Evolutionary conservation across 139 green algal species (phyloP), one percentile per base, ranked within the genome.

Genomic region (Volvox africanus): DNA sequence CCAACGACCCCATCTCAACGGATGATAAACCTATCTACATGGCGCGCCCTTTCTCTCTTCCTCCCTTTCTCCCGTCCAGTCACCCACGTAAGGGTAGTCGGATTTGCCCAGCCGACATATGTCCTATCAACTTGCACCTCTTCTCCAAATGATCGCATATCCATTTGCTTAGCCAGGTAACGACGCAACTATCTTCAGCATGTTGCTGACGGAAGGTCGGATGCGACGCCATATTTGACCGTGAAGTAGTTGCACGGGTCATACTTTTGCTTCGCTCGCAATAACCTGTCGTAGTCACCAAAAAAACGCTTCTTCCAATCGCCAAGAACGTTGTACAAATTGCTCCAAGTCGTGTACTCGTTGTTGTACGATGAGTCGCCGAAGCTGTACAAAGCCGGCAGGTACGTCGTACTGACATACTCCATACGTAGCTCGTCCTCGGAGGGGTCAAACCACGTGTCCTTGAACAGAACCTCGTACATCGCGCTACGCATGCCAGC

Each of bases 171-270:
- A 55, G 9, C 9, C 44, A 55, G 44, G 9, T 55, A 55, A 14
- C 44, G 44, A 55, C 44, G 44, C 44, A 55, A 55, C 44, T 55
- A 55, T 55, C 9, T 55, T 55, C 44, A 81, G 80, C 80, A 86
- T 17, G 80, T 84, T 1, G 36, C 78, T 1, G 20, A 33, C 20
- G 73, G 55, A 61, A 68, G n/a, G 75, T 90, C 86, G 5, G 55
- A 75, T 12, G 55, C 86, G 1, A 85, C 55, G 20, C 73, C 86
- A 22, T 61, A 78, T 33, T 79, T 37, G 17, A 75, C 86, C 44
- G 75, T 90, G n/a, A 79, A 90, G 18, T 79, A 3, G 61, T 91
- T 91, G 87, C 87, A 91, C 2, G 87, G 87, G 26, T 91, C 87
- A 61, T 91, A 91, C 61, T 69, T 77, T 32, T 69, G 30, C 87